Base-by-base conservation (phyloP, 495 filamentous ascomycete species). In the Podospora bellae-mahoneyi region DNA sequence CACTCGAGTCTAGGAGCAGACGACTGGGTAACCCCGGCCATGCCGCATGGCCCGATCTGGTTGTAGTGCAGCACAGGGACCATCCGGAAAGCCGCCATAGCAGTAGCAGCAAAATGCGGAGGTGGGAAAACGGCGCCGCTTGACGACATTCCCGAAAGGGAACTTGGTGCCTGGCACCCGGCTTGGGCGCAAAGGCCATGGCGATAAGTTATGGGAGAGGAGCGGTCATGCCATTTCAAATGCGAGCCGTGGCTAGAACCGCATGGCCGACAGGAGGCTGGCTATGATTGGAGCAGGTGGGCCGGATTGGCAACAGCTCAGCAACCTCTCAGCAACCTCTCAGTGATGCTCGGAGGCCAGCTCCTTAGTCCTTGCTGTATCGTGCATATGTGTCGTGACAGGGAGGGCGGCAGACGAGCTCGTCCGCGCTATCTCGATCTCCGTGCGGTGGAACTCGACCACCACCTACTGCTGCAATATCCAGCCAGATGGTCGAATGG, bases 101-200 rank as follows among this genome's bases (percentile, higher is more conserved):
- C 56, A 64, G 55, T 26, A 30, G 48, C 32, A 54, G 62, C n/a
- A 58, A 66, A 72, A 72, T 72, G 74, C 73, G 76, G 76, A 78
- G 76, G 71, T 60, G 64, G 69, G 64, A 73, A 71, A 73, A 73
- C 71, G 70, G 72, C 72, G 73, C 72, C 71, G 69, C 66, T 71
- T 66, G 71, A 70, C 73, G 74, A 78, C 74, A 73, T 75, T 72
- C 72, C 74, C 73, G 67, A 78, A 78, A 68, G 62, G 72, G 72
- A 72, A 70, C 65, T 64, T 26, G 55, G 55, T 26, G 55, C 55
- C 55, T 48, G 39, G 39, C 65, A 53, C 61, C 65, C 65, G 55
- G 68, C 32, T 60, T 34, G 64, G 58, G 26, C 62, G 20, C 64
- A 66, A 27, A 23, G 48, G 19, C 30, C 66, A 56, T 60, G 55